Base-by-base conservation (phyloP, 345 rosid genomes). In the Lepidium africanum region DNA sequence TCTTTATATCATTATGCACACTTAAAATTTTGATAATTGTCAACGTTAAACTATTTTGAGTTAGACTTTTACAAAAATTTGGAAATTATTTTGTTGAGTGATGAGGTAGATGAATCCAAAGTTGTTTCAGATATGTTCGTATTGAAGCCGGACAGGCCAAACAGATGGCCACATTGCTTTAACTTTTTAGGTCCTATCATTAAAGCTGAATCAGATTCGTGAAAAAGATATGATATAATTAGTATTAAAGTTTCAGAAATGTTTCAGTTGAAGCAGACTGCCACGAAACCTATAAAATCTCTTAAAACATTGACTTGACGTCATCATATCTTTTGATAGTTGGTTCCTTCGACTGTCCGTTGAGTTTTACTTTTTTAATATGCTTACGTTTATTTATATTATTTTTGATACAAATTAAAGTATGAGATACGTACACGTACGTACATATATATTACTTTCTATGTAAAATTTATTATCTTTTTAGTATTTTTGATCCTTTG, bases 281-380 rank as follows among this genome's bases (percentile, higher is more conserved):
- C 40, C 9, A 37, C 42, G 23, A 14, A 61, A 41, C 45, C 41
- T 32, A 42, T 47, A n/a, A 21, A 21, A 21, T 21, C 23, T 21
- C 23, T 21, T 21, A 21, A n/a, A n/a, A 38, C 7, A 12, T 12
- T 47, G 32, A 41, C 17, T 39, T 6, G 23, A 14, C 59, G 39
- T 39, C 47, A n/a, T 49, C 69, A 6, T 37, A 38, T 5, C 10
- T 56, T 46, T 56, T 64, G 76, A 64, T 64, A 64, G 76, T 72
- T 71, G 70, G 70, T 63, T 63, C 35, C 51, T 55, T 72, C 59
- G 76, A 55, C 37, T 55, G 43, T 72, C 63, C 35, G 69, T 62
- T 71, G 69, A 45, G 70, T 5, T 2, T 21, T 11, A 9, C 1
- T 7, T 27, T 15, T n/a, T 15, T 8, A 21, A 1, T 14, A 5